Base-by-base conservation (phyloP, 2,329 filamentous ascomycete genomes). In the Alternaria ventricosa region DNA sequence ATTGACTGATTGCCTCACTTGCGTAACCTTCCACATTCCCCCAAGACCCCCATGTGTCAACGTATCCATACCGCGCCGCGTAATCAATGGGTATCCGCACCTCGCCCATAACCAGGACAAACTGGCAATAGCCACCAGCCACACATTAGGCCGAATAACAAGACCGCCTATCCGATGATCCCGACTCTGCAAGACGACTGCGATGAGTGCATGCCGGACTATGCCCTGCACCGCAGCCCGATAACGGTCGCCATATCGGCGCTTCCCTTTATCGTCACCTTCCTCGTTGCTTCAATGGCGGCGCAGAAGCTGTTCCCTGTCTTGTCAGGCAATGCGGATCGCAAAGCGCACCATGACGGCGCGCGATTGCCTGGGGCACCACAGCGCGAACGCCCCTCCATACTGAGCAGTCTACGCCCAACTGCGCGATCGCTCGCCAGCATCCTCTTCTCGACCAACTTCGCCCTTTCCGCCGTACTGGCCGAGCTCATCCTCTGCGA, bases 401-500 rank as follows among this genome's bases (percentile, higher is more conserved):
- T 73, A 50, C 50, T 76, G 65, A 61, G 82, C 84, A 15, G 83
- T 82, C 54, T 84, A 23, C 69, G 69, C 30, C 62, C 75, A 12
- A 70, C 64, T 11, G 75, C 78, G 36, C 78, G 79, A 47, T 76
- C 74, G n/a, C 64, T 86, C 10, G 83, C 89, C 2, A 89, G 88
- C 13, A 81, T 86, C 61, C 89, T 91, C 2, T 96, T 96, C 78
- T 89, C 92, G 7, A 86, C 88, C 1, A 96, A 92, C 10, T 87
- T 96, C 36, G 92, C 89, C 1, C 85, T 96, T 9, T 91, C 93
- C 6, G 87, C 90, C 41, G 92, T 95, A 2, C 84, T 97, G 49
- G 92, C 89, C 3, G 90, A 94, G 79, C 82, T 97, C 69, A 92
- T 97, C 49, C 85, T 97, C 9, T 93, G 92, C 71, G 93, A 97